Percentiles rank a stretch among this genome's conserved stretches.
These are phyloP conservation scores for Warburgia ugandensis DNA, from an alignment of 164 flowering plant species.

Conservation along the genomic window DNA sequence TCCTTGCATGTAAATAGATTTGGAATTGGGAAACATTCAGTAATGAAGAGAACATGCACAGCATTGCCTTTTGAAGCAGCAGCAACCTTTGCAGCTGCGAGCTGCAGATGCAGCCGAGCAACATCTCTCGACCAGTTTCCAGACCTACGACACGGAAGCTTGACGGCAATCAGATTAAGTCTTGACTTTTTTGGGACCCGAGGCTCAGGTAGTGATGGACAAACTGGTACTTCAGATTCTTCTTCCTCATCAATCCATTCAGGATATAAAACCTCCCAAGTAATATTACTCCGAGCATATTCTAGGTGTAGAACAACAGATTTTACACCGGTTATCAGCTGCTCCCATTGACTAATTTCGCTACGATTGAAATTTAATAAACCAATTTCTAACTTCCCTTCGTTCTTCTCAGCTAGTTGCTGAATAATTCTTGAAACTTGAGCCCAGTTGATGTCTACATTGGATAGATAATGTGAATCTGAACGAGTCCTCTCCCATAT, in stretches of 20 bases:
- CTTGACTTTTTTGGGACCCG: conserved; percentile 16
- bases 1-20: conserved; percentile 61
- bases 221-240: conserved; percentile 33
- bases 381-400: conserved; percentile 26
- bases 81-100: conserved; percentile 52
- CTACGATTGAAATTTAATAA: conserved; percentile 40
- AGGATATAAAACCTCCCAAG: conserved; percentile 54
- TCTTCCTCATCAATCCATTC: conserved; percentile 74
- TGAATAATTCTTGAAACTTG: conserved; percentile 20
- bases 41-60: conserved; percentile 37
- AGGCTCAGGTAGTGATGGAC: conserved; percentile 14
- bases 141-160: conserved; percentile 41
- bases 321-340: conserved; percentile 20
- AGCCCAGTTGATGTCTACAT: conserved; percentile 32
- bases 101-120: conserved; percentile 55
- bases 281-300: conserved; percentile 23
- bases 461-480: conserved; percentile 37
- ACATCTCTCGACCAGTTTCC: conserved; percentile 54
- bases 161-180: conserved; percentile 45
- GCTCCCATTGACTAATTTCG: conserved; percentile 34
- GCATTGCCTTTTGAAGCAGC: conserved; percentile 26
- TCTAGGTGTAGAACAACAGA: conserved; percentile 32
- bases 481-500: conserved; percentile 28
- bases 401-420: conserved; percentile 14
- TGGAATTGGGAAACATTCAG: conserved; percentile 49